Base-by-base conservation (phyloP, 441 rosid species). In the Melastoma candidum region DNA sequence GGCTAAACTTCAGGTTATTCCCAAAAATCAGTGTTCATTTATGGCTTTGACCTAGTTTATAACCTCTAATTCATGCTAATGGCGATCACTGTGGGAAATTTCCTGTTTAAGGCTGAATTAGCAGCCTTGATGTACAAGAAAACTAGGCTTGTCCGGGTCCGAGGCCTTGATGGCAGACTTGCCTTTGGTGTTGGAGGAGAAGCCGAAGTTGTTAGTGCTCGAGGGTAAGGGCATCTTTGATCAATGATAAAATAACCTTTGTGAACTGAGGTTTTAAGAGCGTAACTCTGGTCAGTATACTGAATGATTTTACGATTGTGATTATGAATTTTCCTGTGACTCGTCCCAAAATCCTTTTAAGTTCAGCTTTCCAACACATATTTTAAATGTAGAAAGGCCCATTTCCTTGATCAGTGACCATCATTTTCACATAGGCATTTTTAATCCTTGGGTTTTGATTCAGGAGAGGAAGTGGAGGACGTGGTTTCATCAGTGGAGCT, bases 131-230 rank as follows among this genome's bases (percentile, higher is more conserved):
- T 76, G 85, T 90, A 87, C 68, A 85, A 78, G 72, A 85, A 70
- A 68, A 82, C 93, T 63, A 78, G 97, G 77, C 86, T 90, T 66
- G 97, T 90, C 63, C 90, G 97, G 22, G 83, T 77, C 43, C 80
- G 90, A 39, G 80, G 95, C 29, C 68, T 69, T 39, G 85, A 78
- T 59, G 96, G 98, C 41, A 76, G 87, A 41, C 68, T 52, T 43
- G 74, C 85, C 41, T 87, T 90, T 77, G 98, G 96, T 51, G 73
- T 63, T 55, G 49, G 68, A 68, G 96, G 90, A 57, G 98, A 90
- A 68, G 93, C 90, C 66, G 93, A 90, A 82, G 95, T 90, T 75
- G 98, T 90, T 54, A 90, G 96, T 82, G 98, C 95, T 24, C 77
- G 95, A 65, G 98, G 98, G 98, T 90, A 59, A 71, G 73, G 26